Percentiles rank a stretch among this genome's conserved stretches.
phyloP scores from a whole-genome alignment of 2,329 filamentous ascomycete species.

The Ceratocystis alfenasii region DNA sequence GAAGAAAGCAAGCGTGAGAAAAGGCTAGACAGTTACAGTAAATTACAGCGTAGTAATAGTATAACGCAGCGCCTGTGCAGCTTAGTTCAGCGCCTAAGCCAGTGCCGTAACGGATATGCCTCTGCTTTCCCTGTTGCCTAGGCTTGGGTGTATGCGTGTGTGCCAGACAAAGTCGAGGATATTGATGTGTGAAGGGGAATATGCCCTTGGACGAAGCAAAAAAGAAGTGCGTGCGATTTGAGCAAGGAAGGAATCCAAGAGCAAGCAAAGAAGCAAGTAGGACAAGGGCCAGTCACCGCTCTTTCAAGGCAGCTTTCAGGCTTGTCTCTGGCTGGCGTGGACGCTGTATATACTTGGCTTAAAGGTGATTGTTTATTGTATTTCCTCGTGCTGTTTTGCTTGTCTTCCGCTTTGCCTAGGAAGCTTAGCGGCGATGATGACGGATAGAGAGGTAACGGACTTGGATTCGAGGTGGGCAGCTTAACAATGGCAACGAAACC shows the following conservation, averaged over 20 bases:
- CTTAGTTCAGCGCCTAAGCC: background rate
- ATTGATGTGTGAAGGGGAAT: background rate
- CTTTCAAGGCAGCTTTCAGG: conserved; percentile 14
- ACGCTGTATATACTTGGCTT: background rate
- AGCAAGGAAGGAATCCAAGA: conserved; percentile 15
- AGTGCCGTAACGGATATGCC: no score
- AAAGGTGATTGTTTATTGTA: background rate
- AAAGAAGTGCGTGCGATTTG: background rate
- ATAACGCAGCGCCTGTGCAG: background rate
- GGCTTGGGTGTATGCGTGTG: background rate
- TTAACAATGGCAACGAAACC: background rate
- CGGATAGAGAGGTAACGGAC: background rate
- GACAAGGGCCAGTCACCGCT: conserved; percentile 20
- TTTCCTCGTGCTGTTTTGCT: background rate
- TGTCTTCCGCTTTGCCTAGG: background rate
- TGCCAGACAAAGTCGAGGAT: conserved; percentile 8
- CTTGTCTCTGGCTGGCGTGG: background rate
- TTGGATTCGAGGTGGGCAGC: background rate
- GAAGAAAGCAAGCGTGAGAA: conserved; percentile 7
- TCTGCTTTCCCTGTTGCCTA: no score
- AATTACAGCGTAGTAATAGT: background rate
- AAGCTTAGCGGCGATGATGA: no score
- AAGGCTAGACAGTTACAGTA: background rate
- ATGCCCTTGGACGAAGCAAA: conserved; percentile 6
- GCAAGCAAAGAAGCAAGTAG: conserved; percentile 8